Evolutionary conservation across 371 early-diverging fungal species (phyloP), one percentile per base, ranked within the genome.

Genomic region (Actinomortierella wolfii): DNA sequence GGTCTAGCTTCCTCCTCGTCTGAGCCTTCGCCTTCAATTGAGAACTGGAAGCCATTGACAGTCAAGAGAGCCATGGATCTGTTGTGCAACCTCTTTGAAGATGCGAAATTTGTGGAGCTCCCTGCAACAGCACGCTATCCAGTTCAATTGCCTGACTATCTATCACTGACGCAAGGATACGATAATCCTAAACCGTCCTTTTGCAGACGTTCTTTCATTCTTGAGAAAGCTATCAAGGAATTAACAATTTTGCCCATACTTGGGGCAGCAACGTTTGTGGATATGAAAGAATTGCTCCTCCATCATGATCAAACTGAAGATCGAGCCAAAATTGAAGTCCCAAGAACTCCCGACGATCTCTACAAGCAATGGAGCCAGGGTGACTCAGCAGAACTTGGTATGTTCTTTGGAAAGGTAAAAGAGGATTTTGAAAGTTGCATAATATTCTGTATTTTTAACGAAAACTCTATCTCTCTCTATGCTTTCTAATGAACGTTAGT

Each of bases 21-120:
- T 0, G 43, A 54, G 13, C 6, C 42, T 2, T 11, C 34, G 34
- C 34, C 34, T 34, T 11, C 34, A 34, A 21, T 47, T 11, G 43
- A 39, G 1, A 28, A 28, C 51, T 74, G 67, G 63, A 40, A 40
- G 3, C 13, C 41, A 1, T 24, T 54, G 21, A 60, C 56, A 2
- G 67, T 51, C 40, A 51, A 39, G 20, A 59, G 67, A 0, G 67
- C 74, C 1, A 49, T 67, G 54, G 57, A 59, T 6, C 21, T 74
- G 7, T 41, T 74, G 21, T 46, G 41, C 21, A 74, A 74, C 34
- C 47, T 74, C 57, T 74, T 51, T 20, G 67, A 74, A 46, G 74
- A 63, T 39, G 57, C 67, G 6, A 54, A 51, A 23, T 67, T 74
- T 21, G 28, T 74, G 24, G 56, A 56, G 14, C 56, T 73, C 13